Evolutionary conservation across 2,329 filamentous ascomycete species (phyloP).

Genomic region (Ophiostoma piceae): DNA sequence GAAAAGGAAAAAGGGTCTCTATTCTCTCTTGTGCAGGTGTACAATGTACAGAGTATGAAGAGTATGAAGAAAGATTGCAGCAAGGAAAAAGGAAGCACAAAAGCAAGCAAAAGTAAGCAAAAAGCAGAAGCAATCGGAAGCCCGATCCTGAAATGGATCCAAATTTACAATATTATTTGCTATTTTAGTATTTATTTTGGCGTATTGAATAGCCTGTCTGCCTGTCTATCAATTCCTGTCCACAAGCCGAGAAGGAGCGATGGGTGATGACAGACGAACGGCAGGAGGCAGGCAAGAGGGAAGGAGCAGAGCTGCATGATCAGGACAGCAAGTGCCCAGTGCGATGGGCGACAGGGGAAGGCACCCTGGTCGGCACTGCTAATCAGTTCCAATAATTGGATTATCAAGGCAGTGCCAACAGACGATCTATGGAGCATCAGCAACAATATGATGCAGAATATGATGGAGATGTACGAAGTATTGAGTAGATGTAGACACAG

Average conservation of each 20-base stretch:
- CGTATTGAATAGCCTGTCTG: neutral
- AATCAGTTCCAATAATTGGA: neutral
- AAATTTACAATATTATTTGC: neutral
- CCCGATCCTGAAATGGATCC: neutral
- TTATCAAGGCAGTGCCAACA: conserved; percentile 2
- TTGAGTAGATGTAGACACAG: neutral
- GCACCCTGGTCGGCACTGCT: neutral
- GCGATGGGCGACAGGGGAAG: conserved; percentile 6
- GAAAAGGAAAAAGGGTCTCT: neutral
- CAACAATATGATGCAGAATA: neutral
- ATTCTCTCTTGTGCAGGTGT: no score
- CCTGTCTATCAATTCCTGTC: neutral
- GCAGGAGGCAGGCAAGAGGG: neutral
- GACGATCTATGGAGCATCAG: neutral
- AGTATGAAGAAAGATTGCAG: neutral
- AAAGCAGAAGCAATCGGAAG: neutral
- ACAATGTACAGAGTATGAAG: no score
- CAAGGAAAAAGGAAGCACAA: neutral
- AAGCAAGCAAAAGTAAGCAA: neutral
- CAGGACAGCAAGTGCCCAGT: conserved; percentile 5
- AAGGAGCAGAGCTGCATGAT: neutral
- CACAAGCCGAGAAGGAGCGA: conserved; percentile 8
- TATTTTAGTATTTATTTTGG: conserved; percentile 2
- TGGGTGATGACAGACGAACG: neutral
- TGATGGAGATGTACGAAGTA: no score